Conservation (phyloP, 176 grass and related monocot species). For the Aechmea fasciata region DNA sequence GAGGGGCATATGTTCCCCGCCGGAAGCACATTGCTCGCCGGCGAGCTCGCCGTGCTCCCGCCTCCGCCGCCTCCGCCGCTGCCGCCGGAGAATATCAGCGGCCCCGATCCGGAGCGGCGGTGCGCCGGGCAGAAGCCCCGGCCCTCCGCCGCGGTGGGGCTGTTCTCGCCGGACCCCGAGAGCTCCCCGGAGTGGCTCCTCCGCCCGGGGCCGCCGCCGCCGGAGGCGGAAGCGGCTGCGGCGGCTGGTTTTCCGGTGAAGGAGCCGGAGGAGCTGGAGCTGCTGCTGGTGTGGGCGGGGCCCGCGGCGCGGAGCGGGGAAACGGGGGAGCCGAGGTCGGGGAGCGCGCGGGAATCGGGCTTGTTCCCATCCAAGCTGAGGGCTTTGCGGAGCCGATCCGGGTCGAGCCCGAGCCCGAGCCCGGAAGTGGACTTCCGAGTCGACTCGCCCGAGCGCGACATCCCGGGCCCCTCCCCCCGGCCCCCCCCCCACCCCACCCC, state of each 20-base stretch:
- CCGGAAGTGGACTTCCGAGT: not conserved
- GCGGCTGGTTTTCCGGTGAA: not conserved
- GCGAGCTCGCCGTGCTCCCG: conserved; percentile 48
- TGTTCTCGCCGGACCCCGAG: conserved; percentile 15
- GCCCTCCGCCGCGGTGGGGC: conserved; percentile 13
- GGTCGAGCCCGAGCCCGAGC: not conserved
- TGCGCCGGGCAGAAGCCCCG: conserved; percentile 10
- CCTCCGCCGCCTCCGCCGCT: conserved; percentile 16
- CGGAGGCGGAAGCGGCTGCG: conserved; percentile 13
- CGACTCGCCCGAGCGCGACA: conserved; percentile 10
- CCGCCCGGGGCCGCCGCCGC: not conserved
- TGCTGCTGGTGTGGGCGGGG: conserved; percentile 19
- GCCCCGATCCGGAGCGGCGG: conserved; percentile 36
- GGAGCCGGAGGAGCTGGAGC: conserved; percentile 26
- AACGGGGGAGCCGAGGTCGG: conserved; percentile 9
- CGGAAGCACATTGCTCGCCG: conserved; percentile 47
- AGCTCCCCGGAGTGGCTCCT: conserved; percentile 44
- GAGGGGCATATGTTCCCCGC: conserved; percentile 53
- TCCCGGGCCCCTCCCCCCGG: not conserved
- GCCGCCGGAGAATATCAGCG: conserved; percentile 34
- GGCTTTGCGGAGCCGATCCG: not conserved
- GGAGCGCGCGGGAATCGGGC: not conserved
- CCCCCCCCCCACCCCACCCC: too few relatives aligned
- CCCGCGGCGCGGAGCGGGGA: conserved; percentile 3
- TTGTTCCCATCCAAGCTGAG: conserved; percentile 14